Base-by-base conservation (phyloP, 1,139 yeast genomes). In the Eremothecium gossypii region DNA sequence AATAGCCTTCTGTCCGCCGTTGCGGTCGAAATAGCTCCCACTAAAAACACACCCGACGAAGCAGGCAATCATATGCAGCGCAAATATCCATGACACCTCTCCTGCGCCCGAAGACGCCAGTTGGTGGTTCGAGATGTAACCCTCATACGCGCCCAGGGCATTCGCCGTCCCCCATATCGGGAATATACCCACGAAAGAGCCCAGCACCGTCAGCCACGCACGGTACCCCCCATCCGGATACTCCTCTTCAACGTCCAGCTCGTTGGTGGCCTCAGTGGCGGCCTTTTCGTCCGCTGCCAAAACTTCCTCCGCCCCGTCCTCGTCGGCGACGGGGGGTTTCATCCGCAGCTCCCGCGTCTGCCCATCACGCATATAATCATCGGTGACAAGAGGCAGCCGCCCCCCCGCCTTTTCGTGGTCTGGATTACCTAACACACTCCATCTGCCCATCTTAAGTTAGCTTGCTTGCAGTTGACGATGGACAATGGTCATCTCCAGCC, bases 1-100 rank as follows among this genome's bases (percentile, higher is more conserved):
- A 44, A 76, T 58, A 4, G 78, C 70, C 11, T 53, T 58, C 42
- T 66, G 67, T 10, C 80, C 76, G 0, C 87, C 87, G 51, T 68
- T 72, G 37, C 68, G 63, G 54, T 81, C 87, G 57, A 80, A 80
- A 6, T 77, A 58, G 10, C 74, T 74, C 1, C 87, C 87, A 35
- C 79, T 71, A 33, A 79, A 60, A 36, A 79, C 73, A 5, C 76
- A 73, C 1, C 77, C 73, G 39, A 76, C 65, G 60, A 74, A 79
- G 51, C 72, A 65, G 12, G 78, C 62, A 38, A 80, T 79, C 29
- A 77, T 57, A 55, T 70, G 74, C 17, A 80, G 55, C 1, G 86
- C 76, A 56, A 80, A 79, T 33, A 81, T 73, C 89, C 87, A 80
- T 6, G 83, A 76, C 3, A 77, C 71, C 10, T 71, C 66, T 1